Evolutionary conservation across 1,284 basidiomycete genomes (phyloP).

Genomic region (Schizophyllum amplum): DNA sequence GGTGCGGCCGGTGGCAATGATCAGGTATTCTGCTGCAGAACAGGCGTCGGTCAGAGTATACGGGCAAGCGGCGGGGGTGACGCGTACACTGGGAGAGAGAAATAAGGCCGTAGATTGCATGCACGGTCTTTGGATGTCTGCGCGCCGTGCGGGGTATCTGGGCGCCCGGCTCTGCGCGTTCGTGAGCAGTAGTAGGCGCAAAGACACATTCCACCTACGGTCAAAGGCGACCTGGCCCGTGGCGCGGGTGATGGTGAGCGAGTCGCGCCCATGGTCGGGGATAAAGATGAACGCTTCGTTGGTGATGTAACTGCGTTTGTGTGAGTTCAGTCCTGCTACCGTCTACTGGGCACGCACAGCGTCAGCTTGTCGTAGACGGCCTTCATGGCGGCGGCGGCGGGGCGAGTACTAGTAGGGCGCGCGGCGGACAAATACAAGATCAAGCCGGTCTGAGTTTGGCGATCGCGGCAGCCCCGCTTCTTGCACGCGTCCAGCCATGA

Average conservation of each 20-base stretch:
- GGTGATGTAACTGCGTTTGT: no score
- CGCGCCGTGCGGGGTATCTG: conserved; percentile 43
- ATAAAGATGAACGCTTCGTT: no score
- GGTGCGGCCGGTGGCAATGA: conserved; percentile 83
- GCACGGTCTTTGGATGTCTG: conserved; percentile 56
- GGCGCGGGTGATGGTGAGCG: conserved; percentile 61
- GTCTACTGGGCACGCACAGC: no score
- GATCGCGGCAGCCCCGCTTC: no score
- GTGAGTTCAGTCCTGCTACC: no score
- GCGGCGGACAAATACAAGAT: no score
- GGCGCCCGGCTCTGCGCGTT: conserved; percentile 43
- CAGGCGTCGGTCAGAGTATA: conserved; percentile 6
- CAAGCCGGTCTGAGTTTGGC: no score
- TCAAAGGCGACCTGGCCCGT: conserved; percentile 69
- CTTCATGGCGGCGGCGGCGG: no score
- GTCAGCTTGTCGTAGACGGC: no score
- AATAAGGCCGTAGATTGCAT: conserved; percentile 84
- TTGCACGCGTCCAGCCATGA: conserved; percentile 44
- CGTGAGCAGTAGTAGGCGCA: no score
- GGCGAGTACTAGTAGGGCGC: no score
- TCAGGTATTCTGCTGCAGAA: conserved; percentile 80
- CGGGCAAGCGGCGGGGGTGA: conserved; percentile 1
- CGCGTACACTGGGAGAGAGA: conserved; percentile 78
- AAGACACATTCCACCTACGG: conserved; percentile 32
- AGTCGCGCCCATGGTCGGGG: conserved; percentile 40